Evolutionary conservation across 352 stramenopile genomes (phyloP).

Genomic region (Pythium oligandrum): DNA sequence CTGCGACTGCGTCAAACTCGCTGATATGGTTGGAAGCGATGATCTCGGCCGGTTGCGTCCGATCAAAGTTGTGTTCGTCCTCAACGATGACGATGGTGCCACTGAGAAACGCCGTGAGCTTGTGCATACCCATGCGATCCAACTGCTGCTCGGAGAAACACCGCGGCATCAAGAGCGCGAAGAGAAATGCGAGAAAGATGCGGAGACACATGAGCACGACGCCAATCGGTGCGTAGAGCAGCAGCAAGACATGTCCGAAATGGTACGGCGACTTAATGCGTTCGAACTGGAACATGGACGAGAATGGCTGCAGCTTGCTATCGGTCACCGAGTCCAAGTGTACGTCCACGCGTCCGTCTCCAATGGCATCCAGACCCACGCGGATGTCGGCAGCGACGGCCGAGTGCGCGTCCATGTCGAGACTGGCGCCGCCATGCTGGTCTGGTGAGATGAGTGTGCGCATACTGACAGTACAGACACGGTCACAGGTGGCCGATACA

Average conservation of each 20-base stretch:
- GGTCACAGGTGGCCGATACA: no score
- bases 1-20: conserved; percentile 61
- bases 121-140: conserved; percentile 32
- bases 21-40: conserved; percentile 76
- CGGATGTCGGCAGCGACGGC: conserved; percentile 16
- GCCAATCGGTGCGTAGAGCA: conserved; percentile 57
- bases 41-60: conserved; percentile 25
- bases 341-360: conserved; percentile 10
- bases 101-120: conserved; percentile 33
- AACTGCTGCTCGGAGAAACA: conserved; percentile 45
- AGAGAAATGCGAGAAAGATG: conserved; percentile 26
- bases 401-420: conserved; percentile 17
- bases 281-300: conserved; percentile 64
- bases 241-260: conserved; percentile 35
- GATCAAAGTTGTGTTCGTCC: conserved; percentile 32
- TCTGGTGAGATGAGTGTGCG: no score
- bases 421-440: background rate
- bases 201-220: conserved; percentile 42
- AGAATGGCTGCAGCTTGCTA: conserved; percentile 15
- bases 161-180: conserved; percentile 38
- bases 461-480: no score
- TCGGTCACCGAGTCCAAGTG: conserved; percentile 12
- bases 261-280: conserved; percentile 47
- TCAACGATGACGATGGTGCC: conserved; percentile 41
- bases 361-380: conserved; percentile 13